phyloP scores from a whole-genome alignment of 441 rosid genomes.

The Bruguiera hainesii region DNA sequence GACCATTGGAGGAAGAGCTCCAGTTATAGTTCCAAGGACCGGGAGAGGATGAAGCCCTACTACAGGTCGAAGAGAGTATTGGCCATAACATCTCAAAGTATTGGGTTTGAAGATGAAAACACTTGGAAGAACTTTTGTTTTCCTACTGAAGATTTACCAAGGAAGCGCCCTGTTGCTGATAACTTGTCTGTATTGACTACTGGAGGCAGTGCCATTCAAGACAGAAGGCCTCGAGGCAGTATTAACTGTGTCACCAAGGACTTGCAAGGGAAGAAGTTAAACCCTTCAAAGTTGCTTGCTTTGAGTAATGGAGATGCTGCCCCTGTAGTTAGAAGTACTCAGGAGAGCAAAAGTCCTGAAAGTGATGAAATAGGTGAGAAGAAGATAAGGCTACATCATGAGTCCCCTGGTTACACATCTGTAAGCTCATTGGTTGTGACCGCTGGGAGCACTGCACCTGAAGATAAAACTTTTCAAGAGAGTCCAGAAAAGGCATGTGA shows the following conservation, averaged over 20 bases:
- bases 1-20: slow-evolving; percentile 8
- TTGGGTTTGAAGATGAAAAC: background rate
- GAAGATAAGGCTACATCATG: background rate
- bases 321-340: background rate
- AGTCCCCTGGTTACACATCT: background rate
- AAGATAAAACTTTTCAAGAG: slow-evolving; percentile 12
- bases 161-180: background rate
- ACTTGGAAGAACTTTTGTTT: background rate
- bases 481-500: slow-evolving; percentile 22
- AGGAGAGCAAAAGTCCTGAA: background rate
- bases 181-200: background rate
- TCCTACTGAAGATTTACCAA: background rate
- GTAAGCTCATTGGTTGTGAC: background rate
- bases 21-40: background rate
- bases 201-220: background rate
- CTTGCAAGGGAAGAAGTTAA: background rate
- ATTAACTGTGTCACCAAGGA: background rate
- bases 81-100: background rate
- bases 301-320: background rate
- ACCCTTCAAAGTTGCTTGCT: background rate
- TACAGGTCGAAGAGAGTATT: background rate
- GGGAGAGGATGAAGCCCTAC: background rate
- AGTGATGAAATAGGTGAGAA: slow-evolving; percentile 2
- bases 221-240: slow-evolving; percentile 12
- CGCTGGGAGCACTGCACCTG: background rate